Evolutionary conservation across 129 eudicot species (phyloP).

Genomic region (Calendula officinalis): DNA sequence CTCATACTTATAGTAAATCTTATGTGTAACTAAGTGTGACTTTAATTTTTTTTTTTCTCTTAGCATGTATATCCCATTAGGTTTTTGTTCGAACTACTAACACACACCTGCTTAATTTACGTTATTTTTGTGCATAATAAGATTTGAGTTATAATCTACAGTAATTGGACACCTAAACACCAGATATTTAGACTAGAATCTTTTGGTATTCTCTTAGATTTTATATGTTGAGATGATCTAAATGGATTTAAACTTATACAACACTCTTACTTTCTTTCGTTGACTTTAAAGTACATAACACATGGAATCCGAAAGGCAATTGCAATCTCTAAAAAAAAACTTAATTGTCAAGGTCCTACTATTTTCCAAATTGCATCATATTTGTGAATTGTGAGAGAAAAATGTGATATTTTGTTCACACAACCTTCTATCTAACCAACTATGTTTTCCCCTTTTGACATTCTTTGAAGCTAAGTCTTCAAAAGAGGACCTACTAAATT

Average conservation of each 20-base stretch:
- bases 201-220: neutral
- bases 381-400: conserved; percentile 4
- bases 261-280: conserved; percentile 6
- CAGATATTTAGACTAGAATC: too few relatives aligned
- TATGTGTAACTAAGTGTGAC: too few relatives aligned
- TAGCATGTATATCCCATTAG: too few relatives aligned
- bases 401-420: conserved; percentile 3
- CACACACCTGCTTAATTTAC: too few relatives aligned
- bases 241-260: neutral
- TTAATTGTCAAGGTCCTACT: conserved; percentile 24
- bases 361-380: conserved; percentile 9
- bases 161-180: too few relatives aligned
- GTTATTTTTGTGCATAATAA: too few relatives aligned
- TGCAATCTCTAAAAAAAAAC: neutral
- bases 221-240: neutral
- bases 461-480: conserved; percentile 24
- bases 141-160: too few relatives aligned
- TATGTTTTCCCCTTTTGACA: neutral
- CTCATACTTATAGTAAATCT: too few relatives aligned
- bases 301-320: conserved; percentile 25
- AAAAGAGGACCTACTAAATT: conserved; percentile 16
- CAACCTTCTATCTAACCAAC: conserved; percentile 21
- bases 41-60: too few relatives aligned
- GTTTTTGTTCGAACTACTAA: too few relatives aligned
- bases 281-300: conserved; percentile 16